Conservation (phyloP, 2,329 filamentous ascomycete species). For the Pseudogymnoascus sp. region DNA sequence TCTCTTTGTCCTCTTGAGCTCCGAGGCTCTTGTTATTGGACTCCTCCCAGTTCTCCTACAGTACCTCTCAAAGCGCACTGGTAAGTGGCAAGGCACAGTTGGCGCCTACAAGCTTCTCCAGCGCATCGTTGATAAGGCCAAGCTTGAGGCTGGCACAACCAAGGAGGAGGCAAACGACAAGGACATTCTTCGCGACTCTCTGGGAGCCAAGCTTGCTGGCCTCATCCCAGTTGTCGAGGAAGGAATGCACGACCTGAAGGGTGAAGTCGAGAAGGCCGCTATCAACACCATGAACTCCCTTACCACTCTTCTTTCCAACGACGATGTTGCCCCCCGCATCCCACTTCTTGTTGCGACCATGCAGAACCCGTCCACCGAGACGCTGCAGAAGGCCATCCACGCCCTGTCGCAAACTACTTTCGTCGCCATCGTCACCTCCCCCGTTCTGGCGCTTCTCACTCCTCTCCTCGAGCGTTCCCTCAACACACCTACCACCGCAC, state of each 20-base stretch:
- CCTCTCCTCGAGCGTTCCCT: conserved; percentile 89
- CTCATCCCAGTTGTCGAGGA: conserved; percentile 86
- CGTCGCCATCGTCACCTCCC: conserved; percentile 89
- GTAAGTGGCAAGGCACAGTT: conserved; percentile 96
- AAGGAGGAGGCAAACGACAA: conserved; percentile 80
- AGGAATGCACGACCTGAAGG: conserved; percentile 95
- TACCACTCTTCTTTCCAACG: conserved; percentile 85
- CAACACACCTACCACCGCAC: conserved; percentile 80
- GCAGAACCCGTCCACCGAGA: conserved; percentile 83
- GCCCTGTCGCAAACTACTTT: conserved; percentile 97
- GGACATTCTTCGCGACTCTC: conserved; percentile 79
- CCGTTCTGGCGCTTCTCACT: conserved; percentile 86
- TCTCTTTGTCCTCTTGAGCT: conserved; percentile 66
- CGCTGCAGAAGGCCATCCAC: conserved; percentile 90
- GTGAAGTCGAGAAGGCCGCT: conserved; percentile 82
- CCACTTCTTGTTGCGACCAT: conserved; percentile 89
- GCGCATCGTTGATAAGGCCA: conserved; percentile 90
- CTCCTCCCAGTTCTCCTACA: conserved; percentile 65
- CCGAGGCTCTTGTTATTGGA: conserved; percentile 75
- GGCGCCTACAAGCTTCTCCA: conserved; percentile 77
- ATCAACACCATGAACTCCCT: conserved; percentile 84
- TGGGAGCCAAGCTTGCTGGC: conserved; percentile 78
- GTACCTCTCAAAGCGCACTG: conserved; percentile 75
- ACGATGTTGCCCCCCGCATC: conserved; percentile 88
- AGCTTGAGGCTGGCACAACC: conserved; percentile 67